These are phyloP conservation scores for Centrapalus pauciflorus DNA, from an alignment of 129 eudicot species.

Conservation along the genomic window DNA sequence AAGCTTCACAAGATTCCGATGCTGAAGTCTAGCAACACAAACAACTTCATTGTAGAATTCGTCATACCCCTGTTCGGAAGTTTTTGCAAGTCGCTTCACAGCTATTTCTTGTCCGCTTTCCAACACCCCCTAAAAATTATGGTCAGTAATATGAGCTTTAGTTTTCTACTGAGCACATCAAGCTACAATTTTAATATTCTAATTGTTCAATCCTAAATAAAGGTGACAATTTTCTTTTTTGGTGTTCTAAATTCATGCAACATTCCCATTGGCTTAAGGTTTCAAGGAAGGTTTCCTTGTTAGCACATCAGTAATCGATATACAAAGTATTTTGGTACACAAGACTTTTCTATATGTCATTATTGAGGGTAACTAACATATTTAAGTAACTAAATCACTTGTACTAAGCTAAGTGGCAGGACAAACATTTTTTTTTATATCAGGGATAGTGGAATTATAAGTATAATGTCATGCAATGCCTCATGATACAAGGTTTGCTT, in stretches of 20 bases:
- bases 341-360: too few species aligned
- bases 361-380: too few species aligned
- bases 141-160: background rate
- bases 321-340: background rate
- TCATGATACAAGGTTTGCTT: background rate
- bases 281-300: too few species aligned
- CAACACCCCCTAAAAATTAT: conserved; percentile 18
- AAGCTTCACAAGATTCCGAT: conserved; percentile 39
- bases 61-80: conserved; percentile 36
- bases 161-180: background rate
- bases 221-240: too few species aligned
- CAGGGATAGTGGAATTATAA: too few species aligned
- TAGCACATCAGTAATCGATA: too few species aligned
- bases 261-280: background rate
- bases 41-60: conserved; percentile 45
- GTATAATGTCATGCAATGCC: background rate
- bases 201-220: background rate
- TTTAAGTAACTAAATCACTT: background rate
- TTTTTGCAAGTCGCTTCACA: conserved; percentile 36
- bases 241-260: too few species aligned
- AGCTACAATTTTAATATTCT: background rate
- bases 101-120: conserved; percentile 30
- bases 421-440: too few species aligned
- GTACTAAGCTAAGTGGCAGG: background rate
- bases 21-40: conserved; percentile 39